Conservation (phyloP, 2,329 filamentous ascomycete species). For the Cladophialophora psammophila region DNA sequence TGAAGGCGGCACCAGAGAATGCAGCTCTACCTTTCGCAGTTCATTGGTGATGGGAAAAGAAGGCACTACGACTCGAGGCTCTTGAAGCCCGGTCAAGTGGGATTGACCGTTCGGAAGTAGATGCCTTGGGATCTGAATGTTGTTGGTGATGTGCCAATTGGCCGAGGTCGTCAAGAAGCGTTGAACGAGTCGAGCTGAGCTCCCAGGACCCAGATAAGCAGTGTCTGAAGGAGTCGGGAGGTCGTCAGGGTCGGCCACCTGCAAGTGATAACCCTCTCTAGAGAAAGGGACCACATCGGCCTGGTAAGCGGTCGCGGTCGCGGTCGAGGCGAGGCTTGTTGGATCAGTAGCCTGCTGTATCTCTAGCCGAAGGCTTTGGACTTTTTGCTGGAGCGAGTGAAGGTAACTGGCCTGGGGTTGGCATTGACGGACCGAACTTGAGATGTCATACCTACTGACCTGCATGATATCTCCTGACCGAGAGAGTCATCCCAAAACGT, state of each 20-base stretch:
- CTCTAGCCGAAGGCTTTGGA: slow-evolving; percentile 14
- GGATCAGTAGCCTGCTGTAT: slow-evolving; percentile 8
- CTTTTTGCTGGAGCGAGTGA: slow-evolving; percentile 25
- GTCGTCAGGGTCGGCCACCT: slow-evolving; percentile 8
- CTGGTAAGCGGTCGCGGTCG: neutral
- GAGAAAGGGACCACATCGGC: neutral
- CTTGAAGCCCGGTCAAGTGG: neutral
- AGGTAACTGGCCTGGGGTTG: slow-evolving; percentile 17
- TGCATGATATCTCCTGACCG: slow-evolving; percentile 24
- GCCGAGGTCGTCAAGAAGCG: slow-evolving; percentile 15
- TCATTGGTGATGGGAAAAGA: slow-evolving; percentile 16
- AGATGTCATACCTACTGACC: slow-evolving; percentile 4
- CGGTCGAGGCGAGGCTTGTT: neutral
- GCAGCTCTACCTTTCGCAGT: slow-evolving; percentile 21
- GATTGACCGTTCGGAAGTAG: slow-evolving; percentile 11
- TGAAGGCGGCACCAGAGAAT: slow-evolving; percentile 26
- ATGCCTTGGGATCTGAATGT: slow-evolving; percentile 7
- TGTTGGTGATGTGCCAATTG: slow-evolving; percentile 9
- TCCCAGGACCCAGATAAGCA: slow-evolving; percentile 26
- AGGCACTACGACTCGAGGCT: neutral
- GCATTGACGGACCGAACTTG: neutral
- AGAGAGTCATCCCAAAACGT: slow-evolving; percentile 28
- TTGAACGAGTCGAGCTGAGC: slow-evolving; percentile 12
- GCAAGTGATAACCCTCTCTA: slow-evolving; percentile 20
- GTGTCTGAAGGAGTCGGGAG: slow-evolving; percentile 3